These are phyloP conservation scores for Podospora australis DNA, from an alignment of 495 filamentous ascomycete species.

Conservation along the genomic window DNA sequence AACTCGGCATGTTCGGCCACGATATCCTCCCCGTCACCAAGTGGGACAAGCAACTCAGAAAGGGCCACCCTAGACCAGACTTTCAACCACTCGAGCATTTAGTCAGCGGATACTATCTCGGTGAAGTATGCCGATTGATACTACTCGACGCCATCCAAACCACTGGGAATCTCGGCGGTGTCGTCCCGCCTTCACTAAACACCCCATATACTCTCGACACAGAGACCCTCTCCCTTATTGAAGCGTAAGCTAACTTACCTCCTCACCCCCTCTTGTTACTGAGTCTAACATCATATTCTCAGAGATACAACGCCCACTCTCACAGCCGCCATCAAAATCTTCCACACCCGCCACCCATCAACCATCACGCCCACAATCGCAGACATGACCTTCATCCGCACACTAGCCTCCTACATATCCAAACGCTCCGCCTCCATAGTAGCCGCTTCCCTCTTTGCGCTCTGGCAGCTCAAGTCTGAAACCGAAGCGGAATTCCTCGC, in stretches of 20 bases:
- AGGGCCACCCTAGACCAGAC: slow-evolving; percentile 60
- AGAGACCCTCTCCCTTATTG: slow-evolving; percentile 52
- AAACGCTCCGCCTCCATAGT: slow-evolving; percentile 57
- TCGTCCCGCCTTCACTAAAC: slow-evolving; percentile 45
- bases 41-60: slow-evolving; percentile 63
- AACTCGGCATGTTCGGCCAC: slow-evolving; percentile 73
- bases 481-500: slow-evolving; percentile 32
- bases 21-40: slow-evolving; percentile 64
- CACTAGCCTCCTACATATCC: slow-evolving; percentile 50
- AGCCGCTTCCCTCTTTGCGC: slow-evolving; percentile 54
- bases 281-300: not conserved
- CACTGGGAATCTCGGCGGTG: slow-evolving; percentile 49
- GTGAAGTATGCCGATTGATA: slow-evolving; percentile 68
- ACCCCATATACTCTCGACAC: slow-evolving; percentile 56
- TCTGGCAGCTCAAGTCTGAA: slow-evolving; percentile 52
- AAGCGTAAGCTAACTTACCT: slow-evolving; percentile 43
- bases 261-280: not conserved
- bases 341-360: slow-evolving; percentile 42
- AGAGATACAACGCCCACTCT: slow-evolving; percentile 33
- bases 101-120: slow-evolving; percentile 75
- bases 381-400: slow-evolving; percentile 49
- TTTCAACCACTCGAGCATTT: slow-evolving; percentile 85
- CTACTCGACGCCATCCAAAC: slow-evolving; percentile 57
- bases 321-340: slow-evolving; percentile 26
- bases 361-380: slow-evolving; percentile 28